Evolutionary conservation across 2,329 filamentous ascomycete genomes (phyloP).

Genomic region (Alternaria ethzedia): DNA sequence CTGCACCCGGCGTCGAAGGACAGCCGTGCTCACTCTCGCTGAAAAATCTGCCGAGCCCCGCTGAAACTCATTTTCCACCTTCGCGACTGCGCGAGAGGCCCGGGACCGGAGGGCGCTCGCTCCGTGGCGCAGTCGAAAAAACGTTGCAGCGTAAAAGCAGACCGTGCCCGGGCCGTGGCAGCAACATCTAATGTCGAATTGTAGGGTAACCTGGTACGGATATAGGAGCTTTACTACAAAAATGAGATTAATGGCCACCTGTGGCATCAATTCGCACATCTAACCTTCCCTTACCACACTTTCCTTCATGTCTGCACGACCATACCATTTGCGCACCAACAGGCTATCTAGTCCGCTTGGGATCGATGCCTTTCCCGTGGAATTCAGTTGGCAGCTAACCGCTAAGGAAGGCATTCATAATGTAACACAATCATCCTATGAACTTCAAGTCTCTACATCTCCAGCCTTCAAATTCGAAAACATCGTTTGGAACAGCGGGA

Average conservation of each 20-base stretch:
- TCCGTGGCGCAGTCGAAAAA: neutral
- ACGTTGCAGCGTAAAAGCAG: neutral
- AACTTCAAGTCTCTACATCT: neutral
- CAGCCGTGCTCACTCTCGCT: neutral
- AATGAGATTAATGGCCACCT: neutral
- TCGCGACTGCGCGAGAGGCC: neutral
- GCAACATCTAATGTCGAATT: neutral
- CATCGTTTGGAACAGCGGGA: neutral
- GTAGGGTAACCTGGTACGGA: neutral
- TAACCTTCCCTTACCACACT: neutral
- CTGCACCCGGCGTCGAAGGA: neutral
- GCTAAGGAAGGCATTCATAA: neutral
- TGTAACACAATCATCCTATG: neutral
- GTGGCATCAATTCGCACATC: neutral
- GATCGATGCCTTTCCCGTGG: neutral
- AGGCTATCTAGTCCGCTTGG: neutral
- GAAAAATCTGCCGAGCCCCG: neutral
- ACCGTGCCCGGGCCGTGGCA: neutral
- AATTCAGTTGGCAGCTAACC: neutral
- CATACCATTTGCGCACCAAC: neutral
- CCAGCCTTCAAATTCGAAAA: neutral
- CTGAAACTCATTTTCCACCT: neutral
- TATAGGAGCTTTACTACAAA: neutral
- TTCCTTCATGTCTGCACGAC: neutral
- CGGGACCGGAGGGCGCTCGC: neutral